Conservation (phyloP, 2,329 filamentous ascomycete species). For the Colletotrichum brevisporum region DNA sequence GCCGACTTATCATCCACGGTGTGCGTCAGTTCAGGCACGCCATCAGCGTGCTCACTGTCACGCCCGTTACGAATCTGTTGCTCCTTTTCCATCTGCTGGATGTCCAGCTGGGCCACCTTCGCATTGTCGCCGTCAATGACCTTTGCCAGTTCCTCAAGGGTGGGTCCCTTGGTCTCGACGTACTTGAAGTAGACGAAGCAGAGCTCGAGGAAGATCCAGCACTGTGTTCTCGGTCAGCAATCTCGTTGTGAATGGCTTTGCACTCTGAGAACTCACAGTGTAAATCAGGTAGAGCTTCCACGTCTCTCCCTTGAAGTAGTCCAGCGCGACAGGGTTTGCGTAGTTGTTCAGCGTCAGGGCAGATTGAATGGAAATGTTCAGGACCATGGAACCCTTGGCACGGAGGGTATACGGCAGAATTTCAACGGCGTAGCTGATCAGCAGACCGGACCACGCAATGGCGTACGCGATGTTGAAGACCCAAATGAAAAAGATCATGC, state of each 20-base stretch:
- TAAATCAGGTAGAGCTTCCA: conserved; percentile 38
- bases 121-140: conserved; percentile 76
- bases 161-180: conserved; percentile 74
- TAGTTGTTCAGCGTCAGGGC: conserved; percentile 66
- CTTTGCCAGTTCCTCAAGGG: conserved; percentile 76
- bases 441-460: conserved; percentile 70
- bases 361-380: conserved; percentile 75
- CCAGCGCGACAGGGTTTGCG: conserved; percentile 43
- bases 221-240: neutral
- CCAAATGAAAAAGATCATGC: conserved; percentile 71
- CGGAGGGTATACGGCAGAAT: conserved; percentile 71
- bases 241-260: fast-evolving
- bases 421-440: conserved; percentile 71
- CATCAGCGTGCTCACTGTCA: conserved; percentile 16
- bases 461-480: conserved; percentile 71
- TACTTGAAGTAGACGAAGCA: conserved; percentile 64
- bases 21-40: neutral
- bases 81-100: conserved; percentile 62
- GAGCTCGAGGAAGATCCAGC: conserved; percentile 33
- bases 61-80: conserved; percentile 9
- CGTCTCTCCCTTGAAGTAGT: conserved; percentile 38
- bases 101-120: conserved; percentile 59
- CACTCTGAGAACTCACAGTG: neutral
- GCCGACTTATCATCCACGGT: neutral
- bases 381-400: conserved; percentile 72